A percentile compares a stretch with the other conserved stretches of the same genome.
Evolutionary conservation across 768 basidiomycete species (phyloP).

Genomic region (Pleurotus platypus): DNA sequence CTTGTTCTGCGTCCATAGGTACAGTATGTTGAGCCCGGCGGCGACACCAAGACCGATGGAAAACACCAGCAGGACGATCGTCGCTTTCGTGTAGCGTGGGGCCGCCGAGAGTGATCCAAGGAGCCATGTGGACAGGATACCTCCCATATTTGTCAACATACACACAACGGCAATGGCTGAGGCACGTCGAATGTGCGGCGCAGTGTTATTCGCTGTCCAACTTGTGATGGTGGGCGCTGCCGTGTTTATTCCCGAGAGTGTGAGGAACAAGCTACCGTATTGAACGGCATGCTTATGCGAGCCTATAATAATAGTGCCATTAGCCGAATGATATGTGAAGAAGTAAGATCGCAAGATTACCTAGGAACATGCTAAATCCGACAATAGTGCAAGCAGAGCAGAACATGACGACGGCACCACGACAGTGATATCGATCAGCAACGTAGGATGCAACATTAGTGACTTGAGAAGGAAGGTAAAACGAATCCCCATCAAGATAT

Average conservation of each 20-base stretch:
- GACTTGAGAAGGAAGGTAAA: slow-evolving; percentile 11
- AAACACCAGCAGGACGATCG: slow-evolving; percentile 20
- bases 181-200: slow-evolving; percentile 44
- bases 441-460: slow-evolving; percentile 19
- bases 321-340: neutral
- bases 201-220: slow-evolving; percentile 50
- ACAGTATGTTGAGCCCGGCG: slow-evolving; percentile 20
- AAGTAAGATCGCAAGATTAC: slow-evolving; percentile 16
- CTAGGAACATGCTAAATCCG: slow-evolving; percentile 36
- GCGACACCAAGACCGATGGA: slow-evolving; percentile 22
- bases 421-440: slow-evolving; percentile 22
- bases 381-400: slow-evolving; percentile 27
- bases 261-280: slow-evolving; percentile 46
- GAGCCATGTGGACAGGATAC: slow-evolving; percentile 41
- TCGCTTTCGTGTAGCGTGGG: slow-evolving; percentile 33
- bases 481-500: neutral
- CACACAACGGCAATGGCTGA: slow-evolving; percentile 41
- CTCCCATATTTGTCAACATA: slow-evolving; percentile 38
- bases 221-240: slow-evolving; percentile 35
- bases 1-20: slow-evolving; percentile 25
- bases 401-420: slow-evolving; percentile 24
- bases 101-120: slow-evolving; percentile 32
- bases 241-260: slow-evolving; percentile 36
- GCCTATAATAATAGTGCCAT: neutral
- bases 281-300: slow-evolving; percentile 25